Conservation (phyloP, 2,329 filamentous ascomycete species). For the Fusarium udum region DNA sequence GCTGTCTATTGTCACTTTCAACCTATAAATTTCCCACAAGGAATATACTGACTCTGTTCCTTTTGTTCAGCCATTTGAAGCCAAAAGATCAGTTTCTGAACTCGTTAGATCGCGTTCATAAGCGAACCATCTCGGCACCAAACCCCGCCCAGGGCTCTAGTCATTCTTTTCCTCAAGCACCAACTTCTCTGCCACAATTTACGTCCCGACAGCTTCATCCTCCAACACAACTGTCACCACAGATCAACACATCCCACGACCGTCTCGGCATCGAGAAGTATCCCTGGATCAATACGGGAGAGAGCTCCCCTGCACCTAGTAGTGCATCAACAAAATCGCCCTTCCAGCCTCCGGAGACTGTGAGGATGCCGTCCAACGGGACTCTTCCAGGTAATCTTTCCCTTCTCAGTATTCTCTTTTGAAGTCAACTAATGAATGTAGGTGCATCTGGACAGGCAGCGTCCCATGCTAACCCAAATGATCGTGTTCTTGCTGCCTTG, state of each 20-base stretch:
- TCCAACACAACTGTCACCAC: constrained; percentile 23
- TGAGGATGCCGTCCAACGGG: constrained; percentile 8
- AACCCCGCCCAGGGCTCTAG: constrained; percentile 49
- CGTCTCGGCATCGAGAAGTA: constrained; percentile 22
- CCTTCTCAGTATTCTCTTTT: neutral
- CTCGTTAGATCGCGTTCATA: constrained; percentile 52
- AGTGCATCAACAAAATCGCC: constrained; percentile 19
- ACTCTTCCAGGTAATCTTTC: constrained; percentile 15
- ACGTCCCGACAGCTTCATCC: constrained; percentile 24
- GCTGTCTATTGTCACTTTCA: neutral
- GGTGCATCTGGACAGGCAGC: neutral
- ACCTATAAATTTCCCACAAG: constrained; percentile 9
- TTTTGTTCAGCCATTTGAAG: constrained; percentile 17
- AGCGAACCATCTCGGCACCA: constrained; percentile 61
- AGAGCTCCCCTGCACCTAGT: constrained; percentile 17
- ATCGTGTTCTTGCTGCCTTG: constrained; percentile 35
- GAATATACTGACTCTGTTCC: constrained; percentile 7
- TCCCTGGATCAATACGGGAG: constrained; percentile 20
- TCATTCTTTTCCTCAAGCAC: constrained; percentile 28
- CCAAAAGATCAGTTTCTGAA: constrained; percentile 23
- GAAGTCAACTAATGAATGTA: constrained; percentile 1
- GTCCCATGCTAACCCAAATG: constrained; percentile 20
- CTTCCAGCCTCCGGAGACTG: constrained; percentile 12
- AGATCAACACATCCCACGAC: constrained; percentile 20
- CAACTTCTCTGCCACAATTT: constrained; percentile 35